These are phyloP conservation scores for Agroathelia rolfsii DNA, from an alignment of 1,284 basidiomycete species.

Conservation along the genomic window DNA sequence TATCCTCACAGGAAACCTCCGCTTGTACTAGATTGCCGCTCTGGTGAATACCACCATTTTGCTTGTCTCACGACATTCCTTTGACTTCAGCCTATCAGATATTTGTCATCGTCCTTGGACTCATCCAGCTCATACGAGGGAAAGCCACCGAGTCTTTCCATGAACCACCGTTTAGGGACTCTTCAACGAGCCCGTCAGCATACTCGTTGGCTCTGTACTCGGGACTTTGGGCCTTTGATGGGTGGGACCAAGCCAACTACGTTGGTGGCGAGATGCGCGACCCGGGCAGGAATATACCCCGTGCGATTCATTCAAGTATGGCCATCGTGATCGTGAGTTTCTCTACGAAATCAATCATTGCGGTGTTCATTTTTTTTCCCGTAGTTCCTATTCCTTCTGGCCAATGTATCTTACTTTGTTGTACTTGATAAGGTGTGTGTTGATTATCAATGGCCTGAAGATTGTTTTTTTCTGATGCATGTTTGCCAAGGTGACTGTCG, in stretches of 20 bases:
- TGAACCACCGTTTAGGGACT: conserved; percentile 61
- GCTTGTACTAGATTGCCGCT: conserved; percentile 44
- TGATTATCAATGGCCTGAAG: background rate
- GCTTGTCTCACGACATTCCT: too few relatives aligned
- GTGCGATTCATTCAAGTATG: conserved; percentile 87
- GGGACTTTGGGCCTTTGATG: conserved; percentile 92
- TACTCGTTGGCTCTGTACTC: conserved; percentile 95
- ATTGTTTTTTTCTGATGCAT: background rate
- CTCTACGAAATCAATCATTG: conserved; percentile 1
- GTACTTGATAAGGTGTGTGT: conserved; percentile 87
- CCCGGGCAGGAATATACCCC: conserved; percentile 79
- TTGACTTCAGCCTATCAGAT: conserved; percentile 41
- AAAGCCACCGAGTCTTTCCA: conserved; percentile 55
- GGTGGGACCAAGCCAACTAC: conserved; percentile 87
- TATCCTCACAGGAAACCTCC: too few relatives aligned
- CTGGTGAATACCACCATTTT: conserved; percentile 32
- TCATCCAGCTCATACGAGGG: conserved; percentile 65
- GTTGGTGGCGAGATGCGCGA: conserved; percentile 89
- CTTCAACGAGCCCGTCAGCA: conserved; percentile 68
- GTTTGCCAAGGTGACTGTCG: conserved; percentile 42
- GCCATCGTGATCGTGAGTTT: conserved; percentile 54
- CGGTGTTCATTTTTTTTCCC: background rate
- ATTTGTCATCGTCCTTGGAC: conserved; percentile 61
- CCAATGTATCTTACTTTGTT: conserved; percentile 88
- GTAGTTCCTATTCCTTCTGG: conserved; percentile 68